Evolutionary conservation across 1,139 yeast species (phyloP), one percentile per base, ranked within the genome.

Genomic region (Tardiomyces depauwii): DNA sequence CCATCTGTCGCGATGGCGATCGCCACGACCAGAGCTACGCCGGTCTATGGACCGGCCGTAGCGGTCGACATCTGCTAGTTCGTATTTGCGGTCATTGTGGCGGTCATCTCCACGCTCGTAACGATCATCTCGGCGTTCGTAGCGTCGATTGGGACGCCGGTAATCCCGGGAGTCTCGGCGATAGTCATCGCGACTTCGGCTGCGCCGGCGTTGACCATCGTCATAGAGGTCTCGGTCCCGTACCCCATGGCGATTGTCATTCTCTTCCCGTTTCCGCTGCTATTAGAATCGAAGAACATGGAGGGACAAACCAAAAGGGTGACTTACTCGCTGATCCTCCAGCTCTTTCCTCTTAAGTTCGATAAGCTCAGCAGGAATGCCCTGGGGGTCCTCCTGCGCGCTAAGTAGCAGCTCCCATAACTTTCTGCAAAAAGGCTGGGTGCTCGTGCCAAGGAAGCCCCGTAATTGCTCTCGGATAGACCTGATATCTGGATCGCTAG

Each of bases 371-470:
- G 51, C 50, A 1, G 63, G 61, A 18, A 59, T 52, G 4, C 63
- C 63, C 10, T 56, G 52, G 1, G 50, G 47, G 21, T 55, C 51
- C 19, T 45, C 41, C 44, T 59, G 62, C 2, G 62, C 61, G 2
- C 52, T 50, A 2, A 57, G 47, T 27, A 59, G 49, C 33, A 59
- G 47, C 18, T 48, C 45, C 61, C 61, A 58, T 13, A 59, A 50
- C 43, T 54, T 52, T 21, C 47, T 46, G 47, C 58, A 53, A 42
- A 59, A 59, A 36, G 39, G 27, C 12, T 42, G 40, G 1, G 59
- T 49, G 5, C 51, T 46, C 12, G 47, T 45, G n/a, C 53, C 59
- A 30, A 58, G 48, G 40, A 58, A 57, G 10, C 57, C 59, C 18
- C 53, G 41, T 40, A 57, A 43, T 40, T 55, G 57, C 11, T 50